Evolutionary conservation across 768 basidiomycete genomes (phyloP), one percentile per base, ranked within the genome.

Genomic region (Lactarius deliciosus): DNA sequence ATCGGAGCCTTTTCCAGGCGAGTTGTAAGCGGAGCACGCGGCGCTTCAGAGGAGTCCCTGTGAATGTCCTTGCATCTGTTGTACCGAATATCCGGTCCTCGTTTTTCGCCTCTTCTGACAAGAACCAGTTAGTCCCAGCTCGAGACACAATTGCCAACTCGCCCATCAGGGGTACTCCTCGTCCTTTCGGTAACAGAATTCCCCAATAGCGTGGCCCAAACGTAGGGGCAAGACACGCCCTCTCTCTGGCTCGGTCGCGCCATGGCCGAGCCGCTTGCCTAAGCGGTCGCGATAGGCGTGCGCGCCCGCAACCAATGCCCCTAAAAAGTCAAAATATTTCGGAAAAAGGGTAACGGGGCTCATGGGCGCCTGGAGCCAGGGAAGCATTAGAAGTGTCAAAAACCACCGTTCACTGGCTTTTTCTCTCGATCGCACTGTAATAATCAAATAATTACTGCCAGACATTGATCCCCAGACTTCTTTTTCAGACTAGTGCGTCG

Each of bases 371-470:
- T 45, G 6, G n/a, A 16, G 28, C 57, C 47, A 58, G 38, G 38
- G 61, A 62, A 66, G 56, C 56, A 7, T 20, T 41, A 22, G 28
- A 54, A 38, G 58, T 60, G 66, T 68, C 66, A 68, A 64, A 30
- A 13, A 28, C 43, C 20, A 16, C 57, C 50, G 22, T 59, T 45
- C n/a, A 60, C 58, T 67, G 22, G 5, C 34, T n/a, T 54, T 67
- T 60, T 55, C 64, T 57, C 59, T 60, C 64, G 64, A 65, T 65
- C 41, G 59, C 64, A 47, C 45, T n/a, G 45, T 47, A 65, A 61
- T 56, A 68, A 56, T 47, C 40, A 62, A 64, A 64, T 68, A 60
- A 56, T 68, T 67, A 40, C 50, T 25, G 8, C 20, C 28, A 41
- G 25, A 43, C 38, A 40, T 36, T 67, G 62, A 59, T 60, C 43